Percentiles rank a stretch among this genome's conserved stretches.
These are phyloP conservation scores for Oxalis stricta DNA, from an alignment of 441 rosid species.

Conservation along the genomic window DNA sequence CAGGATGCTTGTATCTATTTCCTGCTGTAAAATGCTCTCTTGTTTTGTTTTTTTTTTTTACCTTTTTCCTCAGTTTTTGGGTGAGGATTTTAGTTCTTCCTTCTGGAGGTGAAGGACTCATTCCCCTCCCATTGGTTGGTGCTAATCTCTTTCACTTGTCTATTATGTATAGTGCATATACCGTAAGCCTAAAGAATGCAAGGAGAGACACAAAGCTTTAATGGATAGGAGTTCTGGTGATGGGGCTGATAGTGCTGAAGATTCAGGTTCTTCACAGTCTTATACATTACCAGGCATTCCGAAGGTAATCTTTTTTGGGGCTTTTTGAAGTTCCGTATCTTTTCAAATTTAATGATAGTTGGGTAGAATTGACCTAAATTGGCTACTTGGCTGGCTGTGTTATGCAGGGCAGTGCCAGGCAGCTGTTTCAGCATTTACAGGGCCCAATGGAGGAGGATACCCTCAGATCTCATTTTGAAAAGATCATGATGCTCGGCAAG, in stretches of 20 bases:
- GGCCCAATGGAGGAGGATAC: constrained; percentile 98
- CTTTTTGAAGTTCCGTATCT: background rate
- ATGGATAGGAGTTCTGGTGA: constrained; percentile 89
- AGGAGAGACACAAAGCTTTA: constrained; percentile 88
- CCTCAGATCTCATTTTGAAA: constrained; percentile 93
- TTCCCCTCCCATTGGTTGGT: background rate
- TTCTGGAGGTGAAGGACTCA: constrained; percentile 6
- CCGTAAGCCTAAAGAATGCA: constrained; percentile 90
- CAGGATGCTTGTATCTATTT: background rate
- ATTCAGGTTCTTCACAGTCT: constrained; percentile 94
- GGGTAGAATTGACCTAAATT: constrained; percentile 15
- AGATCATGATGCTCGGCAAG: constrained; percentile 71
- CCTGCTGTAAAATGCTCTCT: background rate
- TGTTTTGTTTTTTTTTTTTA: constrained; percentile 2
- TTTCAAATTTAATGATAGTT: constrained; percentile 5
- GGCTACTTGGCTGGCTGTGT: constrained; percentile 8
- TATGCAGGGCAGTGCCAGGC: constrained; percentile 97
- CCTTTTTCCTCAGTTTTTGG: background rate
- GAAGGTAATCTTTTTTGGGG: constrained; percentile 35
- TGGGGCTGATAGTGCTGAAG: constrained; percentile 99
- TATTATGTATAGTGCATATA: constrained; percentile 59
- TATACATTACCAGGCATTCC: constrained; percentile 99
- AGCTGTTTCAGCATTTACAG: constrained; percentile 93
- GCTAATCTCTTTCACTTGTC: constrained; percentile 12
- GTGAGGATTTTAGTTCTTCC: background rate